These are phyloP conservation scores for Klebsormidium nitens DNA, from an alignment of 139 green algal genomes.

Conservation along the genomic window DNA sequence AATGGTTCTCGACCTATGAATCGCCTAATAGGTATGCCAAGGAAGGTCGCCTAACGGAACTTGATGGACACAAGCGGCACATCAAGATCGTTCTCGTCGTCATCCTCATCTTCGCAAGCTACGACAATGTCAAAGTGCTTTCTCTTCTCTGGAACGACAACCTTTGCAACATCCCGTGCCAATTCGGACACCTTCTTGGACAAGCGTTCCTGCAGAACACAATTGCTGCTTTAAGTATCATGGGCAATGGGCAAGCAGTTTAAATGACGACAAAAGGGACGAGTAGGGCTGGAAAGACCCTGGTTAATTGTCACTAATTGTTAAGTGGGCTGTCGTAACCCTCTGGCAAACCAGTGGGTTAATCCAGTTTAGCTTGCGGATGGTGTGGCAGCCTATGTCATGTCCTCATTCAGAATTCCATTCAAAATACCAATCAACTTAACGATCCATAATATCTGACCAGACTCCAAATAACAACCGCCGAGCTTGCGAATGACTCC, in stretches of 20 bases:
- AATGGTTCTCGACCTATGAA: background rate
- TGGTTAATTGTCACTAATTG: too few species aligned
- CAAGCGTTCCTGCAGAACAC: slow-evolving; percentile 83
- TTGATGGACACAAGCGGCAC: slow-evolving; percentile 73
- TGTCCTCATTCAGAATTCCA: too few species aligned
- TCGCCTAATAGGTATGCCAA: background rate
- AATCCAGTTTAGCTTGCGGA: too few species aligned
- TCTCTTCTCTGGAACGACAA: slow-evolving; percentile 61
- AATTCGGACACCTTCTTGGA: slow-evolving; percentile 67
- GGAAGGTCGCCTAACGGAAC: slow-evolving; percentile 50
- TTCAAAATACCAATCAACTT: too few species aligned
- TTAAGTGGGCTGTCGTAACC: too few species aligned
- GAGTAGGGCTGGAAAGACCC: too few species aligned
- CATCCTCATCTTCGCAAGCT: slow-evolving; percentile 93
- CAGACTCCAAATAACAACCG: too few species aligned
- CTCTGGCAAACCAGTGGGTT: too few species aligned
- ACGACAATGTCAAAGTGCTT: slow-evolving; percentile 98
- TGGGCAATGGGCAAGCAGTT: background rate
- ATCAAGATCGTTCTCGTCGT: slow-evolving; percentile 73
- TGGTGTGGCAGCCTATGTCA: too few species aligned
- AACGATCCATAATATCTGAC: too few species aligned
- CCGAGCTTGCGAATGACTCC: too few species aligned
- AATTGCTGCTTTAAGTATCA: too few species aligned
- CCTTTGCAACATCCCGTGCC: slow-evolving; percentile 75
- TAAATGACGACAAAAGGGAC: background rate